Evolutionary conservation across 2,329 filamentous ascomycete species (phyloP).

Genomic region (Chalaropsis ovoidea): DNA sequence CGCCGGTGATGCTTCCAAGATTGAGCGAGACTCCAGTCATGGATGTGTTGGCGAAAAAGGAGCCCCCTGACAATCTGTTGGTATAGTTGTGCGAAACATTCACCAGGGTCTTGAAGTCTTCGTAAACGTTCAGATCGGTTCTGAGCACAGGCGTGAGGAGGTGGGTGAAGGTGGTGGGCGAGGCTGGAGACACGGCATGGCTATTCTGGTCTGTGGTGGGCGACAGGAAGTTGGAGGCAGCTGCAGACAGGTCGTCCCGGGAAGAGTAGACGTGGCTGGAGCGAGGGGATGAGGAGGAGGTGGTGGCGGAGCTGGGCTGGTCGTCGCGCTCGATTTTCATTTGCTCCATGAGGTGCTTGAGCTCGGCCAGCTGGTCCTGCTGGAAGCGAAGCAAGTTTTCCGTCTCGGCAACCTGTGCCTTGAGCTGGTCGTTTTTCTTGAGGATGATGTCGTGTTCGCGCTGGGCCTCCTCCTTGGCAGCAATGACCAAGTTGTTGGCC

Average conservation of each 20-base stretch:
- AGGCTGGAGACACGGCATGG: conserved; percentile 38
- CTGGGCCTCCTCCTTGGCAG: conserved; percentile 79
- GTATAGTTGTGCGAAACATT: conserved; percentile 53
- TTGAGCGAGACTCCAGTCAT: conserved; percentile 50
- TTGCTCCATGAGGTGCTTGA: conserved; percentile 86
- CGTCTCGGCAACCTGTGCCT: conserved; percentile 73
- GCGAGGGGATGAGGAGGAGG: conserved; percentile 61
- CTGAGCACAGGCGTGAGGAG: conserved; percentile 75
- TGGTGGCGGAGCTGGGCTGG: conserved; percentile 56
- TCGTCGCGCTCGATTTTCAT: conserved; percentile 68
- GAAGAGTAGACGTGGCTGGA: conserved; percentile 56
- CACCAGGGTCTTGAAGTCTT: conserved; percentile 74
- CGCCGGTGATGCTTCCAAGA: conserved; percentile 23
- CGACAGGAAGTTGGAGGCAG: conserved; percentile 28
- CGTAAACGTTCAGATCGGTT: conserved; percentile 68
- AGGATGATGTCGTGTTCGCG: conserved; percentile 71
- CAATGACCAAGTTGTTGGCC: conserved; percentile 89
- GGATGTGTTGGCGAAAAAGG: conserved; percentile 21
- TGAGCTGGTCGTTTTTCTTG: conserved; percentile 79
- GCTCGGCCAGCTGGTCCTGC: conserved; percentile 81
- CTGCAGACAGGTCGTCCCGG: conserved; percentile 36
- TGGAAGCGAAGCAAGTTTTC: conserved; percentile 78
- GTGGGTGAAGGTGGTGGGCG: conserved; percentile 65
- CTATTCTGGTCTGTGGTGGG: conserved; percentile 25
- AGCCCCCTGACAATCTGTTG: conserved; percentile 37